A percentile compares a stretch with the other conserved stretches of the same genome.
Evolutionary conservation across 345 rosid species (phyloP).

Genomic region (Moringa oleifera): DNA sequence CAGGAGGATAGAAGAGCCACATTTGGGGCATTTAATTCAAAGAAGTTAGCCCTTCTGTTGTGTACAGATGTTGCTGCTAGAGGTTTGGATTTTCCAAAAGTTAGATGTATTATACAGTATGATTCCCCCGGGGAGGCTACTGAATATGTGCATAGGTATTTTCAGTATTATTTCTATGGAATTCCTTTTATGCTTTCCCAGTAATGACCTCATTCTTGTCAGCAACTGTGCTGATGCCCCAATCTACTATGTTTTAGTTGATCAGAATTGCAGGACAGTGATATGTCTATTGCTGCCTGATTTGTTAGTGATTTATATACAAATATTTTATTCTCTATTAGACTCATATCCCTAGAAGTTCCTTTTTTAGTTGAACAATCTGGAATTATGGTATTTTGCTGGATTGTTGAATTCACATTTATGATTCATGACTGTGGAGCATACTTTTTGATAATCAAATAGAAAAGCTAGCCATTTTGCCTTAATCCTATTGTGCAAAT

Average conservation of each 20-base stretch:
- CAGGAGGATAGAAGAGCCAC: conserved; percentile 80
- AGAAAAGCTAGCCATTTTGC: background rate
- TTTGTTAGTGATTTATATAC: too few relatives aligned
- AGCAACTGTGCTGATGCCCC: background rate
- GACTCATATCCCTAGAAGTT: too few relatives aligned
- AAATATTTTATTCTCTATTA: too few relatives aligned
- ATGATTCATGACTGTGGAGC: background rate
- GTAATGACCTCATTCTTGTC: background rate
- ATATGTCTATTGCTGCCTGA: too few relatives aligned
- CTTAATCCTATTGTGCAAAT: background rate
- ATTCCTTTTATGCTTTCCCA: background rate
- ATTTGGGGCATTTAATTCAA: conserved; percentile 68
- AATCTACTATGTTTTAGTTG: too few relatives aligned
- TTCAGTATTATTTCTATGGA: background rate
- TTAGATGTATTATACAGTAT: conserved; percentile 86
- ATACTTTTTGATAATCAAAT: background rate
- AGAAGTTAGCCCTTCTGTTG: conserved; percentile 75
- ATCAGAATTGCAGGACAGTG: too few relatives aligned
- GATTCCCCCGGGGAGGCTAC: conserved; percentile 99
- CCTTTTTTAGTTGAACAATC: too few relatives aligned
- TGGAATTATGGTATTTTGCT: background rate
- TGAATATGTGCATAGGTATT: conserved; percentile 93
- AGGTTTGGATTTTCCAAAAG: conserved; percentile 94
- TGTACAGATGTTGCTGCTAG: conserved; percentile 91
- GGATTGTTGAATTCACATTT: background rate